Evolutionary conservation across 768 basidiomycete species (phyloP), one percentile per base, ranked within the genome.

Genomic region (Macrolepiota albuminosa): DNA sequence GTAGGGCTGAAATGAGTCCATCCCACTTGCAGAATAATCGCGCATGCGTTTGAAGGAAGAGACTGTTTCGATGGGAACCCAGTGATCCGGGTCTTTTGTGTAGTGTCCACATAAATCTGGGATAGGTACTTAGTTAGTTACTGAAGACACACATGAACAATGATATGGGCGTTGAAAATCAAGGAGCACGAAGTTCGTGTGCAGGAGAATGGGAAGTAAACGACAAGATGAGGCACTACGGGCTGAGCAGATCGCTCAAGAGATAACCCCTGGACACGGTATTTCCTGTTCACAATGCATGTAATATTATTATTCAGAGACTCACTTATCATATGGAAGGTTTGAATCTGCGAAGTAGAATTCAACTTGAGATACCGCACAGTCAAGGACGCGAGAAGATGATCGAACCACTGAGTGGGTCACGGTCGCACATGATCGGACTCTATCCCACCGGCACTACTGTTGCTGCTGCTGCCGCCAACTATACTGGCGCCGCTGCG

Each of bases 1-100:
- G n/a, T n/a, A n/a, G n/a, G n/a, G n/a, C n/a, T n/a, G n/a, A n/a
- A n/a, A n/a, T n/a, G n/a, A n/a, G n/a, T n/a, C n/a, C n/a, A n/a
- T n/a, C n/a, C n/a, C n/a, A n/a, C n/a, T n/a, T n/a, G n/a, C n/a
- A n/a, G n/a, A n/a, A n/a, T n/a, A n/a, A n/a, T n/a, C n/a, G n/a
- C n/a, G n/a, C n/a, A n/a, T n/a, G n/a, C 95, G 90, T 73, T 95
- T 95, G 85, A 98, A 98, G 7, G 93, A 95, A 6, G 89, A 81
- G 58, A 98, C 84, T 2, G 88, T 92, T 57, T 86, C 76, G 69
- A 98, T 81, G 1, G 95, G 87, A 5, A 98, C 84, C 94, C 94
- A 98, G 67, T 97, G 93, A 45, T 91, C 87, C 2, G 83, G 77
- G 63, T 87, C 87, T 63, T 88, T 86, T 29, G 86, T 84, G 71